These are phyloP conservation scores for Phytopythium delawarense DNA, from an alignment of 352 stramenopile genomes.

Conservation along the genomic window DNA sequence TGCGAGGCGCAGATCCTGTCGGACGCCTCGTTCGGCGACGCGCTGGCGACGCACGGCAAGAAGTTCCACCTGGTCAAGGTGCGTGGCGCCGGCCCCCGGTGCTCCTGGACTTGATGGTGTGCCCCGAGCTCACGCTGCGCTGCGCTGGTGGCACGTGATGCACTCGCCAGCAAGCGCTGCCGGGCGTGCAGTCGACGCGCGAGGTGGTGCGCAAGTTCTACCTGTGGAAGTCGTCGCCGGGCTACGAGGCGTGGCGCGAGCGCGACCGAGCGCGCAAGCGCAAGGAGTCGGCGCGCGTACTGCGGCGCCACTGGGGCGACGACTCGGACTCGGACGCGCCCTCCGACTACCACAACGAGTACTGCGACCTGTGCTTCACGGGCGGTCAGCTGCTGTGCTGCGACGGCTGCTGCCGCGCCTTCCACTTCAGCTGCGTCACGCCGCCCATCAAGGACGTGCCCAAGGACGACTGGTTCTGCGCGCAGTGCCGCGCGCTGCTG, in stretches of 20 bases:
- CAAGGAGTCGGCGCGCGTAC: constrained; percentile 46
- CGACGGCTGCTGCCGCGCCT: constrained; percentile 70
- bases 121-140: background rate
- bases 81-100: background rate
- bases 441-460: constrained; percentile 63
- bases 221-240: constrained; percentile 55
- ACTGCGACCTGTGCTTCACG: constrained; percentile 66
- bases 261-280: constrained; percentile 30
- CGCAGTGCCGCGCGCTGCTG: constrained; percentile 29
- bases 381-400: constrained; percentile 69
- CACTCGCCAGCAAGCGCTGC: constrained; percentile 36
- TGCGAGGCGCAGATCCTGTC: constrained; percentile 23
- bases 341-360: constrained; percentile 63
- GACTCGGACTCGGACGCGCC: constrained; percentile 17
- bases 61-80: constrained; percentile 63
- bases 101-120: too few species aligned
- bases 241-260: constrained; percentile 46
- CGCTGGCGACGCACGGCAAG: constrained; percentile 46
- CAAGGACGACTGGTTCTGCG: constrained; percentile 70
- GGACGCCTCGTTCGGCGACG: constrained; percentile 37
- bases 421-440: constrained; percentile 70
- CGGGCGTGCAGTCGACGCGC: constrained; percentile 22
- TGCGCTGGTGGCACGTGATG: background rate
- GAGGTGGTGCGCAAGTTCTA: constrained; percentile 68
- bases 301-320: constrained; percentile 35